These are phyloP conservation scores for Ustilago vetiveriae DNA, from an alignment of 1,284 basidiomycete genomes.

Conservation along the genomic window DNA sequence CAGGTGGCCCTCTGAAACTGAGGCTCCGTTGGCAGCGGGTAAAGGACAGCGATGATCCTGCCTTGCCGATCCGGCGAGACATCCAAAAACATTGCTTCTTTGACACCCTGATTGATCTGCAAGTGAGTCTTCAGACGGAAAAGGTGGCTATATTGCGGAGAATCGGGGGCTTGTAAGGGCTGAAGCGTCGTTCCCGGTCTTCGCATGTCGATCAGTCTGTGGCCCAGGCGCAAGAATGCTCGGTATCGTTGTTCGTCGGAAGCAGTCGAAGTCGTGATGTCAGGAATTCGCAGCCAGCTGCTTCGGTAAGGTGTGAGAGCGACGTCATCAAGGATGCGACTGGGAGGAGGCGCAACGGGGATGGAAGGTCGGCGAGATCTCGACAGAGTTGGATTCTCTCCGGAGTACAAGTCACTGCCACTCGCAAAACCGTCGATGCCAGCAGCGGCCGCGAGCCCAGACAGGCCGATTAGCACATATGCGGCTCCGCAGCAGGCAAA, in stretches of 20 bases:
- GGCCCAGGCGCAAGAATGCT: not conserved
- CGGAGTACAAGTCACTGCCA: too few relatives aligned
- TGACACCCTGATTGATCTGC: not conserved
- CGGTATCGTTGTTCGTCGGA: not conserved
- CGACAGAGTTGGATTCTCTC: too few relatives aligned
- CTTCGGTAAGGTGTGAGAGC: too few relatives aligned
- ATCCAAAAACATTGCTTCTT: not conserved
- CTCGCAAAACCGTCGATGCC: too few relatives aligned
- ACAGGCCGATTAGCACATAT: too few relatives aligned
- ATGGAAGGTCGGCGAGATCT: too few relatives aligned
- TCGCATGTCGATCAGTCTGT: not conserved
- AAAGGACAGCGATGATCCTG: constrained; percentile 1
- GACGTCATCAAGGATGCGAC: too few relatives aligned
- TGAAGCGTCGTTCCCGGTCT: not conserved
- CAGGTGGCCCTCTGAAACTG: not conserved
- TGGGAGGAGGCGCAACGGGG: too few relatives aligned
- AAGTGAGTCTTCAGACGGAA: not conserved
- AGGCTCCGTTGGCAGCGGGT: not conserved
- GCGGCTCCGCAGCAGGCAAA: too few relatives aligned
- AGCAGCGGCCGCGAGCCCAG: too few relatives aligned
- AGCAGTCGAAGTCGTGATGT: not conserved
- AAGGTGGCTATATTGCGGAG: not conserved
- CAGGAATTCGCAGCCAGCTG: not conserved
- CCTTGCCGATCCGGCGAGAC: not conserved
- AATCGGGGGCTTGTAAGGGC: not conserved